Evolutionary conservation across 179 eudicot genomes (phyloP).

Genomic region (Amaranthus tricolor): DNA sequence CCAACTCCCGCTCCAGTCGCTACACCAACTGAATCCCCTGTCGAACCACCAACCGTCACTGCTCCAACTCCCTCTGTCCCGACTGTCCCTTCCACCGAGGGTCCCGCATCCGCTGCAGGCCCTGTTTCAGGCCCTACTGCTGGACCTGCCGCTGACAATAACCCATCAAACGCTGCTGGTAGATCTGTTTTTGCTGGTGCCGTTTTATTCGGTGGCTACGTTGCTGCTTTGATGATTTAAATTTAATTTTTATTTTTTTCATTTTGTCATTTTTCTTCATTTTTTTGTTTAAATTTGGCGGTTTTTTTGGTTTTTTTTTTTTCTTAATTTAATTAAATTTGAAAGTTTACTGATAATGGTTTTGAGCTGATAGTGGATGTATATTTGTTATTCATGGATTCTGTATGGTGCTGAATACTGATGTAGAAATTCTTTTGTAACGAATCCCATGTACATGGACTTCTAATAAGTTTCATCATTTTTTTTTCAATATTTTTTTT

Average conservation of each 20-base stretch:
- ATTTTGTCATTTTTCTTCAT: background rate
- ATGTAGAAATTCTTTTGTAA: constrained; percentile 28
- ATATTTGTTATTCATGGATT: constrained; percentile 22
- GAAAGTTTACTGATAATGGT: background rate
- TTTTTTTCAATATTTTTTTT: background rate
- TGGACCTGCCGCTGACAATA: background rate
- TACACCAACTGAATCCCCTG: constrained; percentile 7
- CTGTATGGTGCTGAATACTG: constrained; percentile 3
- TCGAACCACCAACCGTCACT: background rate
- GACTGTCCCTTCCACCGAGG: background rate
- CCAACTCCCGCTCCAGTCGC: constrained; percentile 4
- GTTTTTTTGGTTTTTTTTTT: background rate
- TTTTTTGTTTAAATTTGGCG: background rate
- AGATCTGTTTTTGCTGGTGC: constrained; percentile 24
- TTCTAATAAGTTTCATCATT: background rate
- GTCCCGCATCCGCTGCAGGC: background rate
- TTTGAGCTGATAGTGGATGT: background rate
- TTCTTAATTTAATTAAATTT: background rate
- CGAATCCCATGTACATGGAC: constrained; percentile 30
- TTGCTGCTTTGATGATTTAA: constrained; percentile 32
- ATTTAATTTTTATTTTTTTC: background rate
- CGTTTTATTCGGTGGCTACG: constrained; percentile 24
- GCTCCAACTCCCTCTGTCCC: background rate
- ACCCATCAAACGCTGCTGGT: constrained; percentile 2
- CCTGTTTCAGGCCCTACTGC: background rate